Conservation (phyloP, 345 rosid genomes). For the Eucalyptus pauciflora region DNA sequence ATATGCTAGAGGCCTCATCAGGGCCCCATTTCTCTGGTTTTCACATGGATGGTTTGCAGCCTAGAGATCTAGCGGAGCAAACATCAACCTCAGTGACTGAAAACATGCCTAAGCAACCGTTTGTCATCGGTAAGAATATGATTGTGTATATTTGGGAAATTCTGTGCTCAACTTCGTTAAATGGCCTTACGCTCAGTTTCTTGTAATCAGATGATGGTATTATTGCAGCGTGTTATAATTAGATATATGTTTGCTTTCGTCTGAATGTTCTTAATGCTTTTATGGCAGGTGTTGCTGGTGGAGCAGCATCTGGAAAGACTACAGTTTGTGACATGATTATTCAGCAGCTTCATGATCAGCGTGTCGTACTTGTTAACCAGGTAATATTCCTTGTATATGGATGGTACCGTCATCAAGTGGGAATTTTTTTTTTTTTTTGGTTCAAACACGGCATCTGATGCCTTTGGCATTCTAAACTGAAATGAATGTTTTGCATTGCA, state of each 20-base stretch:
- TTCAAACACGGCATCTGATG: not conserved
- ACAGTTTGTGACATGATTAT: conserved; percentile 98
- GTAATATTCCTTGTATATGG: conserved; percentile 14
- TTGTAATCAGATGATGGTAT: not conserved
- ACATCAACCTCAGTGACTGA: conserved; percentile 39
- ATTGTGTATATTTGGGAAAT: not conserved
- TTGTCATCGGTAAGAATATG: conserved; percentile 73
- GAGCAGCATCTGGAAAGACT: conserved; percentile 98
- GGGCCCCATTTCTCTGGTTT: conserved; percentile 84
- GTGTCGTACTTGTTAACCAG: conserved; percentile 95
- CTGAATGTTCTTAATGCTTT: not conserved
- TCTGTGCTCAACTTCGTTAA: not conserved
- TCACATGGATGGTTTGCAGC: conserved; percentile 57
- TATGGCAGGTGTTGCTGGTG: conserved; percentile 86
- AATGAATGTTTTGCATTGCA: conserved; percentile 23
- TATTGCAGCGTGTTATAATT: not conserved
- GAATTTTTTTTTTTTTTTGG: not conserved
- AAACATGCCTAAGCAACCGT: conserved; percentile 65
- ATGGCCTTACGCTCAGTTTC: not conserved
- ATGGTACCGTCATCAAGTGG: not conserved
- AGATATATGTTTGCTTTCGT: not conserved
- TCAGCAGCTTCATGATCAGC: conserved; percentile 99
- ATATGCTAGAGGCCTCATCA: conserved; percentile 81
- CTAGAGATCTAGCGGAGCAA: conserved; percentile 17
- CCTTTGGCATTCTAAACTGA: not conserved